These are phyloP conservation scores for Quercus bicolor DNA, from an alignment of 306 rosid species.

Conservation along the genomic window DNA sequence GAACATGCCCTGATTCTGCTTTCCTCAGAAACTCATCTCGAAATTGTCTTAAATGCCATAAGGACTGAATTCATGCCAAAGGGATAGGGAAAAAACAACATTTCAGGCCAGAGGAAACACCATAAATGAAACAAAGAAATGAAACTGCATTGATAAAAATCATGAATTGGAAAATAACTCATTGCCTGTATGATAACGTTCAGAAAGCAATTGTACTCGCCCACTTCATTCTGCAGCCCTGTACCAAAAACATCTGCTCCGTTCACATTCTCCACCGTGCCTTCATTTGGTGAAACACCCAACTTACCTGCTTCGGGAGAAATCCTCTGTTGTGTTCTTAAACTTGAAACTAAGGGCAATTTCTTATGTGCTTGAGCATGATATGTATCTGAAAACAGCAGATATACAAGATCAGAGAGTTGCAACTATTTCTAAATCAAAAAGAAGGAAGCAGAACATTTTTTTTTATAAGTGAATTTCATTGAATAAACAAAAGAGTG, in stretches of 20 bases:
- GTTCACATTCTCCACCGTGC: slow-evolving; percentile 25
- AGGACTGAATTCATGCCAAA: slow-evolving; percentile 59
- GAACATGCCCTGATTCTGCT: slow-evolving; percentile 74
- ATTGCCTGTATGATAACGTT: slow-evolving; percentile 94
- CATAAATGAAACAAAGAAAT: not conserved
- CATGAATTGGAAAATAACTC: slow-evolving; percentile 15
- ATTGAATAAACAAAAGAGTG: too few relatives aligned
- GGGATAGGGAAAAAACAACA: not conserved
- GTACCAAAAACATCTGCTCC: slow-evolving; percentile 58
- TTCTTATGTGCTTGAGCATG: slow-evolving; percentile 64
- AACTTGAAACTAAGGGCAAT: slow-evolving; percentile 41
- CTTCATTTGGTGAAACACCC: slow-evolving; percentile 37
- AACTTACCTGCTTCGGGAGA: slow-evolving; percentile 42
- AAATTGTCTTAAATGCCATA: slow-evolving; percentile 85
- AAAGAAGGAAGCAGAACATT: slow-evolving; percentile 8
- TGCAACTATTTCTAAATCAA: slow-evolving; percentile 13
- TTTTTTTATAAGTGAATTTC: too few relatives aligned
- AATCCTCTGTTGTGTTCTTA: slow-evolving; percentile 35
- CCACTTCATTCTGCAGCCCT: slow-evolving; percentile 96
- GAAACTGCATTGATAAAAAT: slow-evolving; percentile 5
- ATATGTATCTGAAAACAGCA: slow-evolving; percentile 61
- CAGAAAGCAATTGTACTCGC: slow-evolving; percentile 98
- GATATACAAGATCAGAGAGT: slow-evolving; percentile 31
- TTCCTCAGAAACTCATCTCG: slow-evolving; percentile 76
- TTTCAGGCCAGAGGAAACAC: slow-evolving; percentile 26